phyloP scores from a whole-genome alignment of 2,329 filamentous ascomycete genomes.

The Trichoderma sp. region DNA sequence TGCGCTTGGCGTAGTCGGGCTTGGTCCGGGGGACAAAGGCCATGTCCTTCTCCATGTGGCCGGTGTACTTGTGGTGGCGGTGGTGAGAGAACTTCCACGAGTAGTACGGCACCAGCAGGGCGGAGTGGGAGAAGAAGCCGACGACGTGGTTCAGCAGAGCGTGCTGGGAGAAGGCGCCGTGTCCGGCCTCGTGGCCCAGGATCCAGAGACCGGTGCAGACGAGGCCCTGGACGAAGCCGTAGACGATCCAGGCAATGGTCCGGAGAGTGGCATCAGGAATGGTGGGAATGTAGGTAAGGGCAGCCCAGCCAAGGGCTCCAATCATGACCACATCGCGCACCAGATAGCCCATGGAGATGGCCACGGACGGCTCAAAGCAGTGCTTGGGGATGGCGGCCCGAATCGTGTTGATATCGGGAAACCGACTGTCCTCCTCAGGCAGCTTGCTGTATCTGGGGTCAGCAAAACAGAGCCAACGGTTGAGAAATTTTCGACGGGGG shows the following conservation, averaged over 20 bases:
- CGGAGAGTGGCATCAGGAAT: constrained; percentile 44
- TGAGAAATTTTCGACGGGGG: background rate
- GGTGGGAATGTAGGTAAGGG: constrained; percentile 56
- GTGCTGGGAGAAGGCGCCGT: constrained; percentile 66
- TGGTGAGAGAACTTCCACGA: constrained; percentile 72
- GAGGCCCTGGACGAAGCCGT: constrained; percentile 66
- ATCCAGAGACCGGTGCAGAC: constrained; percentile 71
- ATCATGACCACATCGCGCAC: constrained; percentile 58
- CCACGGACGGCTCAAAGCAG: constrained; percentile 55
- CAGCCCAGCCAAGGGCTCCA: constrained; percentile 51
- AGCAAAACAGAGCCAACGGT: background rate
- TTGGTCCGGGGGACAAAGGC: constrained; percentile 21
- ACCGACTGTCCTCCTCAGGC: constrained; percentile 23
- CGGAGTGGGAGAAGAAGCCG: constrained; percentile 67
- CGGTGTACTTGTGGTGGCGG: constrained; percentile 69
- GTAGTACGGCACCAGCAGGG: constrained; percentile 70
- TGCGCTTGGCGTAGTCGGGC: constrained; percentile 9
- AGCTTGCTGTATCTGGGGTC: constrained; percentile 21
- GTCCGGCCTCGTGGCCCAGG: constrained; percentile 70
- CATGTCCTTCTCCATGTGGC: constrained; percentile 61
- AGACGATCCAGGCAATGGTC: constrained; percentile 42
- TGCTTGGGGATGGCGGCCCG: constrained; percentile 57
- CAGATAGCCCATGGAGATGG: constrained; percentile 47
- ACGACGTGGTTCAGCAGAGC: constrained; percentile 60
- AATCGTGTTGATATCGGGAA: constrained; percentile 27